phyloP scores from a whole-genome alignment of 176 grass and related monocot genomes.

The Musa beccarii region DNA sequence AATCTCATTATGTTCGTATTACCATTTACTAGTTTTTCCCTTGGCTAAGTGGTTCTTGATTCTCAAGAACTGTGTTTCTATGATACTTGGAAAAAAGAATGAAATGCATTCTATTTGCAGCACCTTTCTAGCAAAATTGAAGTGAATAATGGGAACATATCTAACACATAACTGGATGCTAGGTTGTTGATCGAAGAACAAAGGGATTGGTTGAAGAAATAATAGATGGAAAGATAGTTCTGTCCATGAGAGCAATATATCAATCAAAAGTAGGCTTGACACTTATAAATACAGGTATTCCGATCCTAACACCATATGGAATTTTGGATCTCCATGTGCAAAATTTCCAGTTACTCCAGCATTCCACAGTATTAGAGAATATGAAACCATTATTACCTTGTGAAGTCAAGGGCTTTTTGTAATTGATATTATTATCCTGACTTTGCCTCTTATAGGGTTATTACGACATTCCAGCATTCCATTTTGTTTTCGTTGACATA shows the following conservation, averaged over 20 bases:
- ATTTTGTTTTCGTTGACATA: too few species aligned
- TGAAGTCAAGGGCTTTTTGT: too few species aligned
- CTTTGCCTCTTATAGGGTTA: too few species aligned
- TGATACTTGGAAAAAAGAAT: not conserved
- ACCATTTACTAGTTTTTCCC: not conserved
- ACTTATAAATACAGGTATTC: constrained; percentile 75
- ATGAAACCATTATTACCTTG: too few species aligned
- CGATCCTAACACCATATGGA: not conserved
- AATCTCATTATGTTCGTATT: too few species aligned
- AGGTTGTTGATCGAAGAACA: constrained; percentile 83
- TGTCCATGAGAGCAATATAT: constrained; percentile 93
- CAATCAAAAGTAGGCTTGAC: constrained; percentile 87
- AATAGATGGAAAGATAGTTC: constrained; percentile 89
- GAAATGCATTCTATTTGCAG: not conserved
- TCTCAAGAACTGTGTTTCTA: not conserved
- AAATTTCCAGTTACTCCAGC: too few species aligned
- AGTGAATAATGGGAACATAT: not conserved
- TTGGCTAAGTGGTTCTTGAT: not conserved
- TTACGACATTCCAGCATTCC: too few species aligned
- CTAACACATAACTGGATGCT: constrained; percentile 7
- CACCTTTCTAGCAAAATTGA: not conserved
- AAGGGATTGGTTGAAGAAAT: constrained; percentile 89
- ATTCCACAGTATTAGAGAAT: too few species aligned
- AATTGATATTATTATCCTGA: too few species aligned
- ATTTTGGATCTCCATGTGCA: not conserved